Base-by-base conservation (phyloP, 441 rosid species). In the Geranium incanum region DNA sequence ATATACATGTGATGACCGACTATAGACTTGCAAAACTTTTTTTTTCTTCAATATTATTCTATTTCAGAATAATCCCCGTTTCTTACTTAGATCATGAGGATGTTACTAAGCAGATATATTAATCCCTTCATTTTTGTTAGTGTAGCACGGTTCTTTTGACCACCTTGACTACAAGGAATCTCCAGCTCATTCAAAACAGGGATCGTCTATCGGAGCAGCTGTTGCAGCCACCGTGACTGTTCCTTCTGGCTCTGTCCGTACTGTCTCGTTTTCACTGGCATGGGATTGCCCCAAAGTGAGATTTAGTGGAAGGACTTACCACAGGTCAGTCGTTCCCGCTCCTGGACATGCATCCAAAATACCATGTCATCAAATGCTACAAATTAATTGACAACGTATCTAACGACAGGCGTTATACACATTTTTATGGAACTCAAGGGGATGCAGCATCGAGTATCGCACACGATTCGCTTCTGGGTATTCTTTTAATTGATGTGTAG, bases 231-330 rank as follows among this genome's bases (percentile, higher is more conserved):
- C 86, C 18, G 71, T 86, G 72, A 81, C 81, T 65, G 80, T 88
- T 73, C 93, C 93, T 76, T 76, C 93, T 0, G 84, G 80, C 9
- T 78, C 83, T 77, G 80, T 75, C 37, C 87, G 85, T 36, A 82
- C 81, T 0, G 82, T 84, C 71, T 85, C 86, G 21, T 84, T 88
- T 79, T 85, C 90, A 0, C 83, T 88, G 72, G 87, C 90, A 71
- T 88, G 93, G 90, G 93, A 88, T 75, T 81, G 87, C 78, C 93
- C 93, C 0, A 87, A 88, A 75, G 80, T 80, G 45, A 78, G 83
- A 75, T 88, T 85, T 77, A 75, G 75, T 8, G 72, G 80, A 48
- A 85, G 81, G 69, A 79, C 84, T 63, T 86, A 88, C 80, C 82
- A 85, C 83, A 86, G 84, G 93, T 85, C 72, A 74, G 77, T 72